Conservation (phyloP, 2,329 filamentous ascomycete species). For the Fonsecaea pedrosoi region DNA sequence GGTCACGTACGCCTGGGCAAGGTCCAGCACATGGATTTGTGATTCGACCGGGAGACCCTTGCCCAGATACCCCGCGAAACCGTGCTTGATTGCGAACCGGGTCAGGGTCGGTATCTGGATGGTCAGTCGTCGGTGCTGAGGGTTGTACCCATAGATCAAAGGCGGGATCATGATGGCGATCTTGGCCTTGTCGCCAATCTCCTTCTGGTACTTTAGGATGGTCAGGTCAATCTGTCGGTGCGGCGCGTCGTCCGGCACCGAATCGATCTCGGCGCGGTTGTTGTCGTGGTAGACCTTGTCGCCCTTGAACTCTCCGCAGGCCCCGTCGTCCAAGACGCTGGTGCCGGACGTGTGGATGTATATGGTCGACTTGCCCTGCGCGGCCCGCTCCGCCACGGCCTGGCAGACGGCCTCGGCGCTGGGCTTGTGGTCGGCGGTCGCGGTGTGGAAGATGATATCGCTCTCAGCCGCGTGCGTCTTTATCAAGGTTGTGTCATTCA, state of each 20-base stretch:
- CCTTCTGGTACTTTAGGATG: slow-evolving; percentile 48
- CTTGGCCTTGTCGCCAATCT: slow-evolving; percentile 52
- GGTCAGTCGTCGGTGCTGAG: slow-evolving; percentile 49
- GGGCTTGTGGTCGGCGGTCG: slow-evolving; percentile 58
- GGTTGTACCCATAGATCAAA: slow-evolving; percentile 54
- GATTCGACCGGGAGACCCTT: slow-evolving; percentile 51
- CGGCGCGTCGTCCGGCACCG: slow-evolving; percentile 50
- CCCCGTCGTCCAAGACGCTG: slow-evolving; percentile 49
- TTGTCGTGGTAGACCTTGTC: slow-evolving; percentile 54
- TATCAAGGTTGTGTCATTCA: slow-evolving; percentile 53
- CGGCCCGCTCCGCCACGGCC: slow-evolving; percentile 50
- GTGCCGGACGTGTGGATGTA: slow-evolving; percentile 59
- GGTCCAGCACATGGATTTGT: slow-evolving; percentile 56
- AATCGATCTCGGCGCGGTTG: slow-evolving; percentile 49
- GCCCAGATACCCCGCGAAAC: slow-evolving; percentile 55
- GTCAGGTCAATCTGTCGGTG: slow-evolving; percentile 56
- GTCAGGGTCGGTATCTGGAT: slow-evolving; percentile 58
- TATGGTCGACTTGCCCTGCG: slow-evolving; percentile 49
- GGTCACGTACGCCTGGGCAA: slow-evolving; percentile 54
- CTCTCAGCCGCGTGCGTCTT: slow-evolving; percentile 45
- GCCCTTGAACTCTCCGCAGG: slow-evolving; percentile 45
- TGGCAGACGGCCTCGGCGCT: slow-evolving; percentile 55
- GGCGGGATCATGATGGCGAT: slow-evolving; percentile 58
- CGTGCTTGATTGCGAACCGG: slow-evolving; percentile 57
- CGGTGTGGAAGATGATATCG: slow-evolving; percentile 58